These are phyloP conservation scores for Apophysomyces elegans DNA, from an alignment of 371 early-diverging fungal species.

Conservation along the genomic window DNA sequence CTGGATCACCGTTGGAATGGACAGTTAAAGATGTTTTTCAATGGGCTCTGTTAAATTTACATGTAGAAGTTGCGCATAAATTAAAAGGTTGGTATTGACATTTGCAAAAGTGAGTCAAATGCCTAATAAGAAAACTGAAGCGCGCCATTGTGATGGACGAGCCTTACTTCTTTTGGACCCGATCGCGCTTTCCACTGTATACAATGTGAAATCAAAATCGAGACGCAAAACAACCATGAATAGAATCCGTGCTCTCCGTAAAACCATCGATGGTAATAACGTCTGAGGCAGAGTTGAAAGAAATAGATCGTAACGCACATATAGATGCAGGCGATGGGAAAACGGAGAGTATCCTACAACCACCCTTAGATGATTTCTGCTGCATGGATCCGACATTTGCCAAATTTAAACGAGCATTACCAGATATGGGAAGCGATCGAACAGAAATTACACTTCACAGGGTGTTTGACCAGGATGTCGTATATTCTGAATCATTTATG, in stretches of 20 bases:
- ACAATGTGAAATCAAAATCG: background rate
- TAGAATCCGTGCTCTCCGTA: background rate
- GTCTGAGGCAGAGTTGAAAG: background rate
- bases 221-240: background rate
- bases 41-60: background rate
- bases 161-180: too few relatives aligned
- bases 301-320: background rate
- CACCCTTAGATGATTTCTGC: constrained; percentile 1
- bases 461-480: background rate
- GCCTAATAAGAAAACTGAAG: too few relatives aligned
- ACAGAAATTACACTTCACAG: background rate
- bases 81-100: constrained; percentile 3
- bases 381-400: background rate
- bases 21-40: background rate
- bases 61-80: background rate
- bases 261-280: background rate
- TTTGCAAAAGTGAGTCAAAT: background rate
- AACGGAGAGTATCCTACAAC: background rate
- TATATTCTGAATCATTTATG: background rate
- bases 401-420: constrained; percentile 3
- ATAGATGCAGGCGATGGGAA: background rate
- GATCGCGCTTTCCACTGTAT: background rate
- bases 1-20: background rate
- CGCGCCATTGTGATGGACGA: too few relatives aligned
- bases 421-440: constrained; percentile 11